Conservation (phyloP, 352 stramenopile genomes). For the Phytophthora melonis region DNA sequence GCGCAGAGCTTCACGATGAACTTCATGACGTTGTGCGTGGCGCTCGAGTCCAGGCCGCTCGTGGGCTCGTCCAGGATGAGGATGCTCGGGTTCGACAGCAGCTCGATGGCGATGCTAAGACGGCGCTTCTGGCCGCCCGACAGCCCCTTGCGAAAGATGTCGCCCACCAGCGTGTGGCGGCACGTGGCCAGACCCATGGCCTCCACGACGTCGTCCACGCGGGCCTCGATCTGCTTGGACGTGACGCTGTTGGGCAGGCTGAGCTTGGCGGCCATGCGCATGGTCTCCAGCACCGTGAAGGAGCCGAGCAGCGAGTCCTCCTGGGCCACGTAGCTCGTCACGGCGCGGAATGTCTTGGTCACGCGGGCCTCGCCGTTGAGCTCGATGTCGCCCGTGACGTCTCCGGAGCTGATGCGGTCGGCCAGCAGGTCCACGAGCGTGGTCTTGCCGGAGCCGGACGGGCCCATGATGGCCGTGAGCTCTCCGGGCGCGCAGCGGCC, state of each 20-base stretch:
- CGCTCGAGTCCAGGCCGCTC: constrained; percentile 58
- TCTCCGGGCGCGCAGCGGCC: constrained; percentile 52
- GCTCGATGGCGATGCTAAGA: constrained; percentile 81
- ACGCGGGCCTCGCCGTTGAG: constrained; percentile 53
- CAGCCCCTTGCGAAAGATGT: constrained; percentile 81
- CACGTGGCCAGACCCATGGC: constrained; percentile 60
- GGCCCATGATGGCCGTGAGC: constrained; percentile 63
- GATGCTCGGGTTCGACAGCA: constrained; percentile 75
- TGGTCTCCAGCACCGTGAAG: constrained; percentile 75
- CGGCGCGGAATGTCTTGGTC: constrained; percentile 46
- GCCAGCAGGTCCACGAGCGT: constrained; percentile 72
- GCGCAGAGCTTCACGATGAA: constrained; percentile 46
- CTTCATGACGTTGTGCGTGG: constrained; percentile 60
- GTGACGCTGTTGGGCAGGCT: constrained; percentile 51
- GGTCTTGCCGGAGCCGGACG: constrained; percentile 68
- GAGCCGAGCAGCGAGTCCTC: constrained; percentile 73
- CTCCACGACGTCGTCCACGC: constrained; percentile 58
- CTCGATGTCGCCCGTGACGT: constrained; percentile 56
- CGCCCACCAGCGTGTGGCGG: constrained; percentile 5
- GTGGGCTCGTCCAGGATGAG: constrained; percentile 83
- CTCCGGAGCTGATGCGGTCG: constrained; percentile 59
- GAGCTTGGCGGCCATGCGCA: constrained; percentile 69
- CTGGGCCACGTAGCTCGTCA: constrained; percentile 73
- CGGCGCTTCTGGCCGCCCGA: constrained; percentile 83
- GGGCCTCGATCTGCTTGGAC: constrained; percentile 34